Base-by-base conservation (phyloP, 176 grass and related monocot species). In the Oryza australiensis region DNA sequence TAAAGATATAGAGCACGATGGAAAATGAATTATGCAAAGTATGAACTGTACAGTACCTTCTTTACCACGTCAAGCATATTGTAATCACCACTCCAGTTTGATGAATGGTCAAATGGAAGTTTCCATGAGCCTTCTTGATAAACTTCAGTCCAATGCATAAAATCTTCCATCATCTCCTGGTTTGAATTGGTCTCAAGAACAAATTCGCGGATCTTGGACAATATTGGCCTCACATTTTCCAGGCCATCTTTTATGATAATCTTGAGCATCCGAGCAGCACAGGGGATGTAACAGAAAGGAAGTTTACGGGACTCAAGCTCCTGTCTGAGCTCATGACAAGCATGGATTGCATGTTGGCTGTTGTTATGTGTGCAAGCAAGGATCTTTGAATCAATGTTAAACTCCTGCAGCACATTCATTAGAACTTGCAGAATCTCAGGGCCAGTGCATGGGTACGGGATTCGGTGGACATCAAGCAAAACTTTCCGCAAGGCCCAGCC, bases 41-140 rank as follows among this genome's bases (percentile, higher is more conserved):
- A 24, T 28, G 73, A 41, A 70, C 3, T 70, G 60, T 35, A 18
- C 22, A 29, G 43, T 91, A 98, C 96, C 96, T 95, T 98, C 27
- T 87, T 81, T 60, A 93, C 89, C 12, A 98, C 71, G 59, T 98
- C 93, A 71, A 98, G 93, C 93, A 98, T 86, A 33, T 76, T 86
- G 68, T 91, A 98, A 78, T 93, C 81, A 12, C 77, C 83, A 66
- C 86, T 95, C 96, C 96, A 95, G 57, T 76, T 95, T 68, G 84
- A 42, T 7, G 96, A 95, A 77, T 88, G 76, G 70, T 95, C 89
- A 69, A 98, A 85, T 7, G 93, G 93, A 68, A 95, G 83, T 78
- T 95, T 98, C 82, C 93, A 95, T 15, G 90, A 80, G 74, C 87
- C 87, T 91, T 98, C 96, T 70, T 91, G 89, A 87, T 93, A 95